phyloP scores from a whole-genome alignment of 2,329 filamentous ascomycete genomes.

The Colletotrichum lupini region DNA sequence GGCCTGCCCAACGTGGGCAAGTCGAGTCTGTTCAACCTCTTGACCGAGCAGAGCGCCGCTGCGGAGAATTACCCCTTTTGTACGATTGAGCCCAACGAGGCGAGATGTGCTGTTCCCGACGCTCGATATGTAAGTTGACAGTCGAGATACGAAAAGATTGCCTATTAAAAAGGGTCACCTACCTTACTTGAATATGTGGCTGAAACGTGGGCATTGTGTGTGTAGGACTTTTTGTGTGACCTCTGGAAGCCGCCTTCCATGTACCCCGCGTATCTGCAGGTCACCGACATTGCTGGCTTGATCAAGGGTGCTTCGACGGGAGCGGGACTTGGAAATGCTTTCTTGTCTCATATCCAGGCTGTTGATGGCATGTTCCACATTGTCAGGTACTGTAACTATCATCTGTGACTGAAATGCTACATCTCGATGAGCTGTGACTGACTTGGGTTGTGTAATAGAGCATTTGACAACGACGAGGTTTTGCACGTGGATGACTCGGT shows the following conservation, averaged over 20 bases:
- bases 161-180: not conserved
- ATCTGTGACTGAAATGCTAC: constrained; percentile 6
- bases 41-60: constrained; percentile 57
- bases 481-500: not conserved
- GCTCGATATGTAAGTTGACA: constrained; percentile 51
- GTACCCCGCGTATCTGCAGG: constrained; percentile 57
- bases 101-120: constrained; percentile 57
- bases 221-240: constrained; percentile 55
- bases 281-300: constrained; percentile 57
- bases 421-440: not conserved
- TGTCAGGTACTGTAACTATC: constrained; percentile 45
- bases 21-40: constrained; percentile 57
- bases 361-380: constrained; percentile 59
- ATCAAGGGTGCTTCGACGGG: constrained; percentile 57
- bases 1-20: constrained; percentile 59
- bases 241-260: constrained; percentile 58
- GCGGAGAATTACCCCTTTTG: constrained; percentile 59
- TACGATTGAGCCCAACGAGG: constrained; percentile 59
- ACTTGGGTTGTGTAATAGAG: not conserved
- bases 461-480: not conserved
- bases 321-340: constrained; percentile 57
- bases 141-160: not conserved
- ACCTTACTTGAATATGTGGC: not conserved
- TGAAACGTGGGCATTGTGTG: constrained; percentile 15
- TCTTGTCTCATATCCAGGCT: constrained; percentile 57